Percentiles rank a stretch among this genome's conserved stretches.
Conservation (phyloP, 2,329 filamentous ascomycete species). For the Hymenoscyphus albidus region DNA sequence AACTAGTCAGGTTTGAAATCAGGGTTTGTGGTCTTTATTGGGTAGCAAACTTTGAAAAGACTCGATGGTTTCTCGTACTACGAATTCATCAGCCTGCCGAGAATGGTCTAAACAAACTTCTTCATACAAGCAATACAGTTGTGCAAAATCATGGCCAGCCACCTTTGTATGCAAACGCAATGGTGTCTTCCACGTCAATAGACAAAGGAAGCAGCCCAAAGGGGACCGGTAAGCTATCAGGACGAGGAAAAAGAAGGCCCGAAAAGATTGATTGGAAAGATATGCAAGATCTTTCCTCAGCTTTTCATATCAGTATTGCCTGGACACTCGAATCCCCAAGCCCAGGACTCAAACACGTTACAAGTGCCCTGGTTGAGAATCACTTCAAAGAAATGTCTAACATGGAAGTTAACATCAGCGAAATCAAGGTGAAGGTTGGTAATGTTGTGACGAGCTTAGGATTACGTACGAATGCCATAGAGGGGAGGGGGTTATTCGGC, state of each 20-base stretch:
- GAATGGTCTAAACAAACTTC: conserved; percentile 56
- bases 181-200: not conserved
- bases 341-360: conserved; percentile 40
- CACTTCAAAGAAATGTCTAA: conserved; percentile 24
- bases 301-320: conserved; percentile 85
- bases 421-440: conserved; percentile 71
- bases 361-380: conserved; percentile 26
- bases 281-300: conserved; percentile 44
- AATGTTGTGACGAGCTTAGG: conserved; percentile 58
- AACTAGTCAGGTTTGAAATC: conserved; percentile 25
- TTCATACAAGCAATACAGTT: conserved; percentile 63
- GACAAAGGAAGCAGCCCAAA: not conserved
- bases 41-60: conserved; percentile 63
- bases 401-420: conserved; percentile 52
- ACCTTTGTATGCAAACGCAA: conserved; percentile 57
- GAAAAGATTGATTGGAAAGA: conserved; percentile 24
- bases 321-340: conserved; percentile 66
- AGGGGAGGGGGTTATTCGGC: conserved; percentile 27
- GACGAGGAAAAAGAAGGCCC: not conserved
- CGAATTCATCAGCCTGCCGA: conserved; percentile 49
- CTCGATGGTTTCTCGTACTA: conserved; percentile 81
- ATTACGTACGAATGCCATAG: conserved; percentile 31
- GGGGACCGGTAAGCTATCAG: not conserved
- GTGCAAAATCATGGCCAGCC: conserved; percentile 62
- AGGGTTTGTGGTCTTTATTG: conserved; percentile 49